A percentile compares a stretch with the other conserved stretches of the same genome.
Conservation (phyloP, 306 rosid genomes). For the Oxytropis ochrocephala region DNA sequence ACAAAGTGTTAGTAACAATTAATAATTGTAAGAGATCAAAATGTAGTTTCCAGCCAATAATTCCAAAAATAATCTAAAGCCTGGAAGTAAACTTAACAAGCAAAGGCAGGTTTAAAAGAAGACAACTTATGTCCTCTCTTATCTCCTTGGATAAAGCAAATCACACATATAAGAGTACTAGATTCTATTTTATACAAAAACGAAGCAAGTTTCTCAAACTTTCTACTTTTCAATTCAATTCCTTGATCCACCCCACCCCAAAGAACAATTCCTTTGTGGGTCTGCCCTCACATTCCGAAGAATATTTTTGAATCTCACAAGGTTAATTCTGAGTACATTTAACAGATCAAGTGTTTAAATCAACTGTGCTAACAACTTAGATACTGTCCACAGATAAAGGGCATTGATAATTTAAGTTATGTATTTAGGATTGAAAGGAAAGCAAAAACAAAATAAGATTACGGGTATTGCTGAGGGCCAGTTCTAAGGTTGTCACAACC, state of each 20-base stretch:
- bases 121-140: not conserved
- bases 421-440: not conserved
- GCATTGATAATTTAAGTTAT: not conserved
- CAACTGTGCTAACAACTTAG: not conserved
- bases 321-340: not conserved
- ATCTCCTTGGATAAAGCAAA: not conserved
- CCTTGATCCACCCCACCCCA: not conserved
- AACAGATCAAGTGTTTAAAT: not conserved
- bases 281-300: not conserved
- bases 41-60: not conserved
- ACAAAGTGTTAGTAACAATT: no score
- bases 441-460: conserved; percentile 15
- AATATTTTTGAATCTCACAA: not conserved
- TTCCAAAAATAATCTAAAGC: not conserved
- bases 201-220: not conserved
- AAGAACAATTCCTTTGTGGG: no score
- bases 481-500: not conserved
- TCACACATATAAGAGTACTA: not conserved
- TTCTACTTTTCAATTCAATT: no score
- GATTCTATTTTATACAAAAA: not conserved
- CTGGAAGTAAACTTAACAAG: not conserved
- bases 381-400: not conserved
- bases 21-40: no score
- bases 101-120: not conserved
- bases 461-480: conserved; percentile 18